Base-by-base conservation (phyloP, 345 rosid species). In the Bretschneidera sinensis region DNA sequence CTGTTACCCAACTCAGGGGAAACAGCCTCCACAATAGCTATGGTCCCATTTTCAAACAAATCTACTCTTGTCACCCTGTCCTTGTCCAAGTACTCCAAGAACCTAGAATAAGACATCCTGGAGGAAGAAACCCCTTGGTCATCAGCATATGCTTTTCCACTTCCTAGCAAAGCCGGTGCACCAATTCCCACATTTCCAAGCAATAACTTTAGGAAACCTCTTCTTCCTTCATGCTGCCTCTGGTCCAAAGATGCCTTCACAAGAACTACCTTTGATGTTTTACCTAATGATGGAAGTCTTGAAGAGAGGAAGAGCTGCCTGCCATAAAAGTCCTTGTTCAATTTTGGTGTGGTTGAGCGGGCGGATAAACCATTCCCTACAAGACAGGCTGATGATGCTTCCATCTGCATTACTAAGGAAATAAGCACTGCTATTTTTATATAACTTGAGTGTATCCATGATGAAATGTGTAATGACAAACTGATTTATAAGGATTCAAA, bases 1-100 rank as follows among this genome's bases (percentile, higher is more conserved):
- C 99, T 82, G 74, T 90, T 90, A 43, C 99, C 99, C 68, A 94
- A 71, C 82, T 94, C 96, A 48, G 99, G 99, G 54, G 97, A 90
- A 63, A 90, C 71, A 60, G 96, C 99, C 76, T 94, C 99, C 57
- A 94, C 97, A 63, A 94, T 86, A 63, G 99, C 99, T 61, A 94
- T 94, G 0, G 99, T 94, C 21, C 99, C 99, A 69, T 90, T 88
- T 77, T 90, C 99, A 71, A 75, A 94, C 81, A 88, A 79, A 79
- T 94, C 99, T 5, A 94, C 97, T 66, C 82, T 94, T 16, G 69
- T 80, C 66, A 90, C 97, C 63, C 96, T 81, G 71, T 78, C 97
- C 76, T 87, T 94, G 49, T 94, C 97, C 69, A 94, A 74, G 70
- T 94, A 94, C 85, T 94, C 99, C 25, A 94, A 75, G 57, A 94